Conservation (phyloP, 306 rosid genomes). For the Acacia crassicarpa region DNA sequence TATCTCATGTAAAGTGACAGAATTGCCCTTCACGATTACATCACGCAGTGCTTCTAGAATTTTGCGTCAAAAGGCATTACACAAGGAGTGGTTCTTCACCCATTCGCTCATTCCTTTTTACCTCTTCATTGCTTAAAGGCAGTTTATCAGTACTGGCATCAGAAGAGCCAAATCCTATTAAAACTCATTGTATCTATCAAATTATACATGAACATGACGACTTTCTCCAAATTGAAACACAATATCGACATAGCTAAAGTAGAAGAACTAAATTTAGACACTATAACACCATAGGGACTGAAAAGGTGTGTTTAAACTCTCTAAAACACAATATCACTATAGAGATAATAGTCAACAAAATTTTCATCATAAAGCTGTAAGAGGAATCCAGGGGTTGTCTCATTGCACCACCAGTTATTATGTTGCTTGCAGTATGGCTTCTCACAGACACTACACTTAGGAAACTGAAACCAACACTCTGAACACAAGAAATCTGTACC, state of each 20-base stretch:
- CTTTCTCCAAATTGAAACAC: neutral
- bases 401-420: slow-evolving; percentile 27
- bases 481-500: slow-evolving; percentile 63
- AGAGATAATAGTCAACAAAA: slow-evolving; percentile 1
- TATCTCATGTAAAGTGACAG: no score
- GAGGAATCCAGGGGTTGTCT: slow-evolving; percentile 27
- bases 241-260: neutral
- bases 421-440: slow-evolving; percentile 79
- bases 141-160: neutral
- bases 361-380: slow-evolving; percentile 36
- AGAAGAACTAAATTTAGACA: neutral
- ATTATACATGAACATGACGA: neutral
- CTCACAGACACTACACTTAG: slow-evolving; percentile 77
- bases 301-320: neutral
- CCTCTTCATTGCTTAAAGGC: neutral
- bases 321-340: neutral
- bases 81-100: neutral
- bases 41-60: neutral
- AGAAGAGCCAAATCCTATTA: neutral
- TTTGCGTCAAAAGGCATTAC: neutral
- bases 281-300: neutral
- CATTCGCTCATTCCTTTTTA: neutral
- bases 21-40: no score
- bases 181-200: neutral
- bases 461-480: slow-evolving; percentile 72